Evolutionary conservation across 257 asterid genomes (phyloP), one percentile per base, ranked within the genome.

Genomic region (Asclepias syriaca): DNA sequence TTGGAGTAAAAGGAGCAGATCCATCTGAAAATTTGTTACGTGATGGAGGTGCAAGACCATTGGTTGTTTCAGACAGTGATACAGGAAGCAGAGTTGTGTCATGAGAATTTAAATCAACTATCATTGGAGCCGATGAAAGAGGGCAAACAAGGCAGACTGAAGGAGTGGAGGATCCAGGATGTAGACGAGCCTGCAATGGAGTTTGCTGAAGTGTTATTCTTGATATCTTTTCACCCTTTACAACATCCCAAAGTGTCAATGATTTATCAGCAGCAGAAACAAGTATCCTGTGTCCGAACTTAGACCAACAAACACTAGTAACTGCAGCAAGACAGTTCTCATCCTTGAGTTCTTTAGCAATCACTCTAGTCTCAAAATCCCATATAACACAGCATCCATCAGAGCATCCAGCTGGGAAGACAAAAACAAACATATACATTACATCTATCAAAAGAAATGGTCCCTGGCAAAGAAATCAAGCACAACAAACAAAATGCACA

Each of bases 311-410:
- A 75, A 92, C 83, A 78, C 96, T 90, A 4, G 98, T 92, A 73
- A 92, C 78, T 64, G 98, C 92, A 82, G 88, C 85, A 77, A 80
- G 85, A 75, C 86, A 84, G 29, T 88, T 95, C 74, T 84, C 82
- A 69, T 90, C 96, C 80, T 78, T 86, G 51, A 92, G 80, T 79
- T 81, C 88, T 79, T 85, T 92, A 46, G 93, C 86, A 66, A 92
- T 79, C 59, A 91, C 97, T 85, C 98, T 81, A 63, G 98, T 92
- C 75, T 89, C 95, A 81, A 90, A 92, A 87, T 92, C 98, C 97
- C 97, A 92, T 66, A 90, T 85, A 46, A 92, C 77, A 81, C 97
- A 88, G 74, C 88, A 87, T 77, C 98, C 98, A 79, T 92, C 97
- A 51, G 90, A 87, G 80, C 97, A 92, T 75, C 98, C 97, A 86